A percentile compares a stretch with the other conserved stretches of the same genome.
Evolutionary conservation across 495 filamentous ascomycete genomes (phyloP).

Genomic region (Lasiosphaeris hirsuta): DNA sequence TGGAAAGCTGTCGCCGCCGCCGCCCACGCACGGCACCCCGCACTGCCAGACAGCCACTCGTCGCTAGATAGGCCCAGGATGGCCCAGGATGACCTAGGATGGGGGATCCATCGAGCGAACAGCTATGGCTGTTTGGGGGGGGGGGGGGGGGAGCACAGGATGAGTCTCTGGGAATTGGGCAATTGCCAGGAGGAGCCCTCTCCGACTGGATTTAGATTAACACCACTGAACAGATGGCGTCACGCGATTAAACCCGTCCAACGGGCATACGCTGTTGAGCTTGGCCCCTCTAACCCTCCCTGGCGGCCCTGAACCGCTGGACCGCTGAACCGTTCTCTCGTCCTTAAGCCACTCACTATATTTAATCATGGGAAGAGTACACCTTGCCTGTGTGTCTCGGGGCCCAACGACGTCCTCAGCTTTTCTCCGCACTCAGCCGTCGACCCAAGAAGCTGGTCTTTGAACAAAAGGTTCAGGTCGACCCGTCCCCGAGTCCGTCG

Average conservation of each 20-base stretch:
- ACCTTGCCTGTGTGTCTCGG: conserved; percentile 15
- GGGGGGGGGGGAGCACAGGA: too few relatives aligned
- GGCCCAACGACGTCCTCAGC: conserved; percentile 5
- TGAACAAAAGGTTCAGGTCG: conserved; percentile 1
- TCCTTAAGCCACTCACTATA: conserved; percentile 24
- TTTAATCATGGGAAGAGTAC: conserved; percentile 25
- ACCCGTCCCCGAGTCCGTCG: not conserved
- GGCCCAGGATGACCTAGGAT: not conserved
- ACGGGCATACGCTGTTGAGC: conserved; percentile 13
- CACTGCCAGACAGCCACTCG: not conserved
- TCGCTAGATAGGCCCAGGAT: not conserved
- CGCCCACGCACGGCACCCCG: conserved; percentile 1
- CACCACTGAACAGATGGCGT: conserved; percentile 21
- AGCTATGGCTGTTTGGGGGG: not conserved
- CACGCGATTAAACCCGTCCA: conserved; percentile 28
- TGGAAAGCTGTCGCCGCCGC: conserved; percentile 10
- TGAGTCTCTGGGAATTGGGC: not conserved
- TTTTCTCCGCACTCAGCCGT: not conserved
- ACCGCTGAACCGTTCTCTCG: conserved; percentile 5
- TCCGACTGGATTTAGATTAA: conserved; percentile 26
- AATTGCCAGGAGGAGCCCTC: conserved; percentile 14
- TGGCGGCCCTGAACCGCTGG: not conserved
- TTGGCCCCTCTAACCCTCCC: conserved; percentile 12
- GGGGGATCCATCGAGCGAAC: not conserved
- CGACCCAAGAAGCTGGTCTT: not conserved